phyloP scores from a whole-genome alignment of 2,329 filamentous ascomycete genomes.

The Atkinsonella hypoxylon region DNA sequence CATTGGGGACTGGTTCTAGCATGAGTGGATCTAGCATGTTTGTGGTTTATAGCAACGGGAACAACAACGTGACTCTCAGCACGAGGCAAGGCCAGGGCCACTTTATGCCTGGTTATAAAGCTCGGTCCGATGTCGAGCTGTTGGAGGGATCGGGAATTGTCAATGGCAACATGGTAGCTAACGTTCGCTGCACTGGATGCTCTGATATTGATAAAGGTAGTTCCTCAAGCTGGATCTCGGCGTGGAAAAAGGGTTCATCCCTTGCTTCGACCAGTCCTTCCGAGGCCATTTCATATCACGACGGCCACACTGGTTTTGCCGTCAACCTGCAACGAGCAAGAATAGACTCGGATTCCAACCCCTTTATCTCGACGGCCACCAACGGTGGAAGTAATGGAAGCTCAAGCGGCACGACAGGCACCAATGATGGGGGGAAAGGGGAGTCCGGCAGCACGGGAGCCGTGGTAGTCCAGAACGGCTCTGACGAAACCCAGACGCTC shows the following conservation, averaged over 20 bases:
- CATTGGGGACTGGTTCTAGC: constrained; percentile 39
- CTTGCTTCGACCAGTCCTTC: constrained; percentile 30
- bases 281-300: constrained; percentile 33
- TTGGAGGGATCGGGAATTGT: constrained; percentile 47
- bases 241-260: constrained; percentile 35
- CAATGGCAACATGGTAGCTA: constrained; percentile 43
- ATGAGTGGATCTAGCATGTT: constrained; percentile 52
- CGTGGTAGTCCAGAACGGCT: neutral
- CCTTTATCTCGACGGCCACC: constrained; percentile 26
- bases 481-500: constrained; percentile 14
- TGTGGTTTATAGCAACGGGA: constrained; percentile 46
- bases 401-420: neutral
- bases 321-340: constrained; percentile 38
- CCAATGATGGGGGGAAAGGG: neutral
- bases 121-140: constrained; percentile 34
- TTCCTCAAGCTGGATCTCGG: constrained; percentile 37
- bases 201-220: constrained; percentile 30
- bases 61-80: constrained; percentile 49
- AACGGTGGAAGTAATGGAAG: constrained; percentile 3
- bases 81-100: constrained; percentile 38
- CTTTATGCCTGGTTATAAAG: constrained; percentile 32
- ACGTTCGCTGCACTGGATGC: constrained; percentile 44
- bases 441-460: neutral
- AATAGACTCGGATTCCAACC: constrained; percentile 37
- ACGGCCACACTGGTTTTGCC: constrained; percentile 29